Evolutionary conservation across 2,329 filamentous ascomycete species (phyloP).

Genomic region (Rhynchosporium secalis): DNA sequence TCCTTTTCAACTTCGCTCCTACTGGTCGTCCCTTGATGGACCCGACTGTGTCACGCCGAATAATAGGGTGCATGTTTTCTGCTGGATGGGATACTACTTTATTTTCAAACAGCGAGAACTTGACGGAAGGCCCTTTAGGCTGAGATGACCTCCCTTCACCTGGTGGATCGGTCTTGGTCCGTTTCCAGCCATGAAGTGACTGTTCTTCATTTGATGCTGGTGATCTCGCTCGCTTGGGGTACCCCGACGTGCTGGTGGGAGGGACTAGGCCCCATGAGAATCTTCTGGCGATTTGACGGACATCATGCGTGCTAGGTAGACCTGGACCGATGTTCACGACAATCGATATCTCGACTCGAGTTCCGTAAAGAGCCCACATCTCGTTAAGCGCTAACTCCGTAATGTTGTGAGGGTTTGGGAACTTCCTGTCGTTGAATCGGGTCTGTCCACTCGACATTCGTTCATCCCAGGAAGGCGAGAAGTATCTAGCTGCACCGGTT

Average conservation of each 20-base stretch:
- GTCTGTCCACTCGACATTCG: not conserved
- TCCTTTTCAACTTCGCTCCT: not conserved
- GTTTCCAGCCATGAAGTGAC: not conserved
- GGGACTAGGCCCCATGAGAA: not conserved
- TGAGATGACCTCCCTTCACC: not conserved
- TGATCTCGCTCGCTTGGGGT: not conserved
- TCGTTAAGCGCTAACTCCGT: not conserved
- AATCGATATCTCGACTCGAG: not conserved
- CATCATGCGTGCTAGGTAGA: not conserved
- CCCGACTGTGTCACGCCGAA: not conserved
- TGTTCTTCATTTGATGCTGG: slow-evolving; percentile 1
- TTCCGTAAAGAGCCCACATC: not conserved
- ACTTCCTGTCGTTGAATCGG: not conserved
- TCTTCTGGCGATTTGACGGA: not conserved
- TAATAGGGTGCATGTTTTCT: not conserved
- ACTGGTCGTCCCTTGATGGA: not conserved
- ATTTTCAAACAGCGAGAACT: not conserved
- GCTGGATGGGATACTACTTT: not conserved
- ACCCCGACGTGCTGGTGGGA: not conserved
- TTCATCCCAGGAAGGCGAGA: not conserved
- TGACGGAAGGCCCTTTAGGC: not conserved
- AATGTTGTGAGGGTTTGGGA: not conserved
- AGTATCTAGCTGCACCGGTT: not conserved
- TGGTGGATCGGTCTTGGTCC: not conserved
- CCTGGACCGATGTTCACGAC: not conserved